phyloP scores from a whole-genome alignment of 805 yeast species.

The Jamesozyma spencerorum region DNA sequence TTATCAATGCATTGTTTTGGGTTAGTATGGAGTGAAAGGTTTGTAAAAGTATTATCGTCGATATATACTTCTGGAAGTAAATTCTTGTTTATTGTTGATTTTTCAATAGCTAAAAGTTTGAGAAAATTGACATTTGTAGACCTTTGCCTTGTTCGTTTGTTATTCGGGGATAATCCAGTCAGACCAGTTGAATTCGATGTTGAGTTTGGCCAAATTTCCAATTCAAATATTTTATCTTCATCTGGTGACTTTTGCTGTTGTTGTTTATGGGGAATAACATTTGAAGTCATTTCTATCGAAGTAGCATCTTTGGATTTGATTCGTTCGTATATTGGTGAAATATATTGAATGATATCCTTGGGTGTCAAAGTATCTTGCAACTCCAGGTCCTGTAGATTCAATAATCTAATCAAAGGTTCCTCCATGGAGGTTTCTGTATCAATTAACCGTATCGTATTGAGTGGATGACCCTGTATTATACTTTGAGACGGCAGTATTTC shows the following conservation, averaged over 20 bases:
- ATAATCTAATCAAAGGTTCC: conserved; percentile 7
- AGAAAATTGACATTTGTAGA: conserved; percentile 24
- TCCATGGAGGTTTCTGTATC: no score
- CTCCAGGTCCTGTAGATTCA: conserved; percentile 21
- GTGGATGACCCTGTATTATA: no score
- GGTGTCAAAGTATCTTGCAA: conserved; percentile 11
- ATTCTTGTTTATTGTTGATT: conserved; percentile 16
- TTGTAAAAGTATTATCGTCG: conserved; percentile 22
- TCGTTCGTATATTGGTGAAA: conserved; percentile 18
- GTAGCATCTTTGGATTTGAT: neutral
- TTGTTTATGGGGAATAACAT: neutral
- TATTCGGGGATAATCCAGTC: conserved; percentile 12
- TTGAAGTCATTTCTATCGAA: no score
- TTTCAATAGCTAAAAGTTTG: conserved; percentile 25
- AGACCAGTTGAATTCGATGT: neutral
- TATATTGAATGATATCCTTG: conserved; percentile 14
- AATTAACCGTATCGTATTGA: no score
- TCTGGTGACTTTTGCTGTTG: conserved; percentile 6
- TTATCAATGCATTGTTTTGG: conserved; percentile 1
- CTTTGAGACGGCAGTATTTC: no score
- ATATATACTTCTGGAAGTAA: conserved; percentile 24
- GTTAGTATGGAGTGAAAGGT: conserved; percentile 8
- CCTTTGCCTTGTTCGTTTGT: conserved; percentile 19
- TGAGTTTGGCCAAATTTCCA: conserved; percentile 24
- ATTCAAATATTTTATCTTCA: conserved; percentile 9